phyloP scores from a whole-genome alignment of 2,329 filamentous ascomycete genomes.

The Colletotrichum cuscutae region DNA sequence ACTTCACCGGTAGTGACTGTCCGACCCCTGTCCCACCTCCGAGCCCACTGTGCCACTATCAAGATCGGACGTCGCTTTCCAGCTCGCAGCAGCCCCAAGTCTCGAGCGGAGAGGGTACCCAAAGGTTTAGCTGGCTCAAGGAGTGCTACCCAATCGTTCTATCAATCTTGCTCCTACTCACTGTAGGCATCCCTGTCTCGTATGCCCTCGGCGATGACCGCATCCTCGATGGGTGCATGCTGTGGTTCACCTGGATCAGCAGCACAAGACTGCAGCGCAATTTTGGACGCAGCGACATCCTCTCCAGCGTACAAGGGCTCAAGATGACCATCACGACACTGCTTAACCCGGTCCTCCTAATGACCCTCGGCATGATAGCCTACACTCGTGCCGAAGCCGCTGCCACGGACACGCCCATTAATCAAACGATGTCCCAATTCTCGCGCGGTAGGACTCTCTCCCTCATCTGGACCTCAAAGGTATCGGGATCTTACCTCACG shows the following conservation, averaged over 20 bases:
- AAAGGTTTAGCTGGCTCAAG: constrained; percentile 2
- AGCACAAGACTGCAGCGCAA: constrained; percentile 50
- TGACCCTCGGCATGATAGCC: constrained; percentile 54
- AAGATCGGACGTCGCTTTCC: neutral
- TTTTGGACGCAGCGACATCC: constrained; percentile 41
- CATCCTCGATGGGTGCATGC: constrained; percentile 56
- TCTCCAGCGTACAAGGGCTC: neutral
- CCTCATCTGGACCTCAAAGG: constrained; percentile 45
- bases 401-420: constrained; percentile 44
- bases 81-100: neutral
- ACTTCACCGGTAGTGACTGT: constrained; percentile 31
- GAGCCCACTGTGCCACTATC: neutral
- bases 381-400: constrained; percentile 54
- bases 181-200: constrained; percentile 55
- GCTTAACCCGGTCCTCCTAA: constrained; percentile 60
- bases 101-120: neutral
- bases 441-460: constrained; percentile 49
- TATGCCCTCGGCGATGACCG: constrained; percentile 45
- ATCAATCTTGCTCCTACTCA: constrained; percentile 45
- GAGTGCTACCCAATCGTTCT: constrained; percentile 43
- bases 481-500: constrained; percentile 31
- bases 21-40: neutral
- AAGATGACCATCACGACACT: constrained; percentile 44
- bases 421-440: constrained; percentile 42
- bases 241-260: constrained; percentile 61